phyloP scores from a whole-genome alignment of 257 asterid species.

The Solanum pimpinellifolium region DNA sequence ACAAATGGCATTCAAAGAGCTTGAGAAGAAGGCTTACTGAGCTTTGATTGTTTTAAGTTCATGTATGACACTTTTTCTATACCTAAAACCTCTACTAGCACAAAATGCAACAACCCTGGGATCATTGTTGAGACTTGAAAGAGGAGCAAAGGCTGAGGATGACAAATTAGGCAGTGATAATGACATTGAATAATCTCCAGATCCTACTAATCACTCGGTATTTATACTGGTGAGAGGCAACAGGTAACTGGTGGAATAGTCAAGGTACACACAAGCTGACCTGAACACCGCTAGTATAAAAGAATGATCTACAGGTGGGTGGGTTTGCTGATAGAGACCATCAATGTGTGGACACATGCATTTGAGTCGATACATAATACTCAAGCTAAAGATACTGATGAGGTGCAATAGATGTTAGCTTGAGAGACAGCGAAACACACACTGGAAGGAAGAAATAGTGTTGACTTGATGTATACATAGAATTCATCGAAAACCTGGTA shows the following conservation, averaged over 20 bases:
- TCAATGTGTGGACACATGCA: conserved; percentile 57
- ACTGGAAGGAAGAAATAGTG: not conserved
- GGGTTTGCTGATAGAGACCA: conserved; percentile 82
- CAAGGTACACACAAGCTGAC: not conserved
- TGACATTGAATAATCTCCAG: conserved; percentile 26
- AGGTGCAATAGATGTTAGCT: conserved; percentile 44
- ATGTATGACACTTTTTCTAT: conserved; percentile 29
- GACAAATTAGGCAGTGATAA: conserved; percentile 43
- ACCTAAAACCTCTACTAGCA: conserved; percentile 17
- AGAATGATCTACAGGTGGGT: conserved; percentile 69
- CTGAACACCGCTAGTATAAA: not conserved
- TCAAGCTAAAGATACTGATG: conserved; percentile 38
- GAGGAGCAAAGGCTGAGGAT: conserved; percentile 24
- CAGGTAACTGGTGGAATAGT: not conserved
- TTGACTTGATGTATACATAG: not conserved
- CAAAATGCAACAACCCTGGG: conserved; percentile 35
- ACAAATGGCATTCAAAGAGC: conserved; percentile 55
- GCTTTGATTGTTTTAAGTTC: conserved; percentile 46
- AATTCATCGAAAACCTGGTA: not conserved
- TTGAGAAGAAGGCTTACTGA: conserved; percentile 55
- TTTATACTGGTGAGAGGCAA: not conserved
- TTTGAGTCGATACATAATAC: conserved; percentile 57
- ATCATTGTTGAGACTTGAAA: conserved; percentile 28
- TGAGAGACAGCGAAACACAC: not conserved
- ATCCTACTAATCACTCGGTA: not conserved